Evolutionary conservation across 2,329 filamentous ascomycete species (phyloP).

Genomic region (Penicillium sp.): DNA sequence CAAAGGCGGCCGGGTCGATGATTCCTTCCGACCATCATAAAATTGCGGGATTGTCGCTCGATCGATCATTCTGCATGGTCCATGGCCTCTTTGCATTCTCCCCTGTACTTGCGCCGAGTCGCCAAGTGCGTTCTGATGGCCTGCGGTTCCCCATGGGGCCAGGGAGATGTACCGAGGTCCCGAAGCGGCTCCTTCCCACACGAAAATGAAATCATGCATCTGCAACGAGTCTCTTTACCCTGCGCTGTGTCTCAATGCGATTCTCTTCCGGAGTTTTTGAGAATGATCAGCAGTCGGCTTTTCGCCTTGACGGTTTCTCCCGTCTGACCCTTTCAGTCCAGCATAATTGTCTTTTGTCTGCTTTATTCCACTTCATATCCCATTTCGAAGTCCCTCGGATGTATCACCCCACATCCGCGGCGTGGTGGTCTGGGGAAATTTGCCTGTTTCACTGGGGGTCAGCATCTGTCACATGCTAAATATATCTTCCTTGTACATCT

Average conservation of each 20-base stretch:
- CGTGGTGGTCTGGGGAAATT: not conserved
- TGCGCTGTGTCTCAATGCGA: not conserved
- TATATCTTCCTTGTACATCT: slow-evolving; percentile 7
- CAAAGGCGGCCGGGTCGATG: slow-evolving; percentile 58
- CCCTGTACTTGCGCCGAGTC: not conserved
- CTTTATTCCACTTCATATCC: not conserved
- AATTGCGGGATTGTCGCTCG: not conserved
- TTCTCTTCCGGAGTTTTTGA: not conserved
- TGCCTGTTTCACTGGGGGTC: not conserved
- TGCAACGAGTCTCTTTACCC: slow-evolving; percentile 14
- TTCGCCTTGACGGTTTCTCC: not conserved
- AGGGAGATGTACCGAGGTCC: slow-evolving; percentile 20
- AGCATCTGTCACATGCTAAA: not conserved
- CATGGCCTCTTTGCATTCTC: not conserved
- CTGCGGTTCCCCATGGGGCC: not conserved
- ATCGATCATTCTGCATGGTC: not conserved
- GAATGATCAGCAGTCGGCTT: not conserved
- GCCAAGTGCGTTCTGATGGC: not conserved
- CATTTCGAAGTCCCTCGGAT: not conserved
- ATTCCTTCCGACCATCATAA: slow-evolving; percentile 36
- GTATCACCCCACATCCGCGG: not conserved
- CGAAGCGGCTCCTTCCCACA: slow-evolving; percentile 7
- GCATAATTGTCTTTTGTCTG: not conserved
- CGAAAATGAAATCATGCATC: slow-evolving; percentile 16
- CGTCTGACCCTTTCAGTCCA: not conserved